These are phyloP conservation scores for Backusella mclennaniae DNA, from an alignment of 192 early-diverging fungal genomes.

Conservation along the genomic window DNA sequence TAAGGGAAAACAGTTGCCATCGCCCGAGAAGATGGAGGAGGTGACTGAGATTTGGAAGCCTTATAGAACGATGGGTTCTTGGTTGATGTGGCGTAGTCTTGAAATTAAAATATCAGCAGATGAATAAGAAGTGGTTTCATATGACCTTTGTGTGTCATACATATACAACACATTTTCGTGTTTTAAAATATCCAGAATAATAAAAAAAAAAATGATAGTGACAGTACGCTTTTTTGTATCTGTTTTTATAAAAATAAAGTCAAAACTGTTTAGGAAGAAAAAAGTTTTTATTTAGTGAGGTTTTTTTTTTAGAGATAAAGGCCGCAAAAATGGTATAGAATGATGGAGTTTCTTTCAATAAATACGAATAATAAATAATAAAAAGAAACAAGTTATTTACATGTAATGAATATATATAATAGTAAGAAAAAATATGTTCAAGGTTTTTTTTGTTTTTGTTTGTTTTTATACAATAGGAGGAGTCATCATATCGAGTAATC, in stretches of 20 bases:
- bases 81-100: conserved; percentile 63
- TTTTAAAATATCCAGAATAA: too few relatives aligned
- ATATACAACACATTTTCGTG: too few relatives aligned
- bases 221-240: too few relatives aligned
- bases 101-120: background rate
- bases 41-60: conserved; percentile 62
- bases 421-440: background rate
- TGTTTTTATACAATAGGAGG: background rate
- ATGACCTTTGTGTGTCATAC: background rate
- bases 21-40: conserved; percentile 49
- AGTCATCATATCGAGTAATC: background rate
- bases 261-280: too few relatives aligned
- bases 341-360: background rate
- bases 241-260: too few relatives aligned
- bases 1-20: conserved; percentile 17
- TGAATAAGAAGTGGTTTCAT: background rate
- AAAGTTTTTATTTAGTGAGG: background rate
- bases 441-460: background rate
- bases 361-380: background rate
- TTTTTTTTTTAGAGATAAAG: background rate
- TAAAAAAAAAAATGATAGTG: background rate
- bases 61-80: conserved; percentile 59
- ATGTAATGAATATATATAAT: background rate
- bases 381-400: background rate
- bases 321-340: background rate